phyloP scores from a whole-genome alignment of 2,329 filamentous ascomycete genomes.

The Hawksworthiomyces lignivorus region DNA sequence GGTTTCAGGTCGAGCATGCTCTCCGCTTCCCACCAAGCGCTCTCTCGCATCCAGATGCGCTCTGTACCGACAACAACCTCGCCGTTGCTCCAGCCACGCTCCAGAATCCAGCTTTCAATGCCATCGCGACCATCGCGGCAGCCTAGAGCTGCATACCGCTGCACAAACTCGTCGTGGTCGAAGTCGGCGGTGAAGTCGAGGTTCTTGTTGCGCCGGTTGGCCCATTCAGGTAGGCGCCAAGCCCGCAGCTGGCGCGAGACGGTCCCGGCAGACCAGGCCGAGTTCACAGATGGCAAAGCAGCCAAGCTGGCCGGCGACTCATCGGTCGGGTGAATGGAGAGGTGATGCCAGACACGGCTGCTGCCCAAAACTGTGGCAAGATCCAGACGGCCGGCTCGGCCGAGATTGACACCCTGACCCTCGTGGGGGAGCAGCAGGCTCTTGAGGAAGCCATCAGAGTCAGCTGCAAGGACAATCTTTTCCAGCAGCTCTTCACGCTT shows the following conservation, averaged over 20 bases:
- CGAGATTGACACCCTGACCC: constrained; percentile 72
- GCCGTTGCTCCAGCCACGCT: constrained; percentile 96
- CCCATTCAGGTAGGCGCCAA: constrained; percentile 94
- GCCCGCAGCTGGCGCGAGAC: constrained; percentile 88
- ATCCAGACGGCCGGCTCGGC: constrained; percentile 71
- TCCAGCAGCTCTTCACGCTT: constrained; percentile 77
- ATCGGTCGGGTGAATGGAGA: constrained; percentile 86
- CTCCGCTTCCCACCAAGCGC: constrained; percentile 96
- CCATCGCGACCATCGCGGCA: constrained; percentile 87
- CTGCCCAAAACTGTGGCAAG: constrained; percentile 66
- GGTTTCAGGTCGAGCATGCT: constrained; percentile 88
- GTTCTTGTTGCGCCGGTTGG: constrained; percentile 81
- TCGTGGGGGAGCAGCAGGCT: constrained; percentile 72
- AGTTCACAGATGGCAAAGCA: constrained; percentile 63
- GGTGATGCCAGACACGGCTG: constrained; percentile 91
- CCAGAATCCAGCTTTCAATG: constrained; percentile 87
- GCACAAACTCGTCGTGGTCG: constrained; percentile 83
- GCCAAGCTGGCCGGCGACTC: constrained; percentile 69
- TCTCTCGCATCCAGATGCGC: constrained; percentile 91
- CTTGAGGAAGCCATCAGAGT: constrained; percentile 75
- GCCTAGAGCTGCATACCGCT: constrained; percentile 73
- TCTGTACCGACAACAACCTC: constrained; percentile 88
- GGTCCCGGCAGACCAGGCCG: constrained; percentile 85
- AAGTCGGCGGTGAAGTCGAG: constrained; percentile 97
- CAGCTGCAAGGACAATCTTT: constrained; percentile 74